Evolutionary conservation across 2,329 filamentous ascomycete species (phyloP).

Genomic region (Furcasterigmium sp.): DNA sequence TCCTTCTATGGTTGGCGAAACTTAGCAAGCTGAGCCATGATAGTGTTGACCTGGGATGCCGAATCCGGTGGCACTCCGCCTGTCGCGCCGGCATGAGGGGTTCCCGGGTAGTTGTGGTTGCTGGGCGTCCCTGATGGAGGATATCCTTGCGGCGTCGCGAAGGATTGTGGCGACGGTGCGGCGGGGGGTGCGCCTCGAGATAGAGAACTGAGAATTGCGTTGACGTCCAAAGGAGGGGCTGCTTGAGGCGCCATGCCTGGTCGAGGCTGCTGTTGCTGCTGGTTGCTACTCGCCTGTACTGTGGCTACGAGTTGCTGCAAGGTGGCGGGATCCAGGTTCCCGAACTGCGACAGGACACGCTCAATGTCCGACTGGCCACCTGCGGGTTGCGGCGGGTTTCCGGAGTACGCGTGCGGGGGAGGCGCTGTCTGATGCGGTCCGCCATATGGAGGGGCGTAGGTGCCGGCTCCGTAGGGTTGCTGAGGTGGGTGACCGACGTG

Average conservation of each 20-base stretch:
- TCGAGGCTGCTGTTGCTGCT: conserved; percentile 14
- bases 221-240: conserved; percentile 34
- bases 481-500: conserved; percentile 3
- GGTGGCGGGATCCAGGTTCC: conserved; percentile 47
- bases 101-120: conserved; percentile 15
- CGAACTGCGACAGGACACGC: conserved; percentile 61
- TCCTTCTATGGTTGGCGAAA: conserved; percentile 45
- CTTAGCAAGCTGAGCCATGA: conserved; percentile 67
- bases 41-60: conserved; percentile 60
- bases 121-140: conserved; percentile 16
- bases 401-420: conserved; percentile 8
- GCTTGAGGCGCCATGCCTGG: conserved; percentile 14
- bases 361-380: conserved; percentile 46
- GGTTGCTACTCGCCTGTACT: conserved; percentile 39
- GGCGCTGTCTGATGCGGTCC: conserved; percentile 8
- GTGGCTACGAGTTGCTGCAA: conserved; percentile 66
- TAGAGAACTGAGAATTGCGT: conserved; percentile 38
- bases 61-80: conserved; percentile 19
- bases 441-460: conserved; percentile 13
- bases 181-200: conserved; percentile 17
- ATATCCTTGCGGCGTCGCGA: conserved; percentile 18
- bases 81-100: conserved; percentile 2
- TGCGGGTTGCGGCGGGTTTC: conserved; percentile 21
- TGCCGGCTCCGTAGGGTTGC: conserved; percentile 12
- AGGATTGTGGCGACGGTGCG: conserved; percentile 18